Conservation (phyloP, 208 protist species). For the Naegleria fowleri region DNA sequence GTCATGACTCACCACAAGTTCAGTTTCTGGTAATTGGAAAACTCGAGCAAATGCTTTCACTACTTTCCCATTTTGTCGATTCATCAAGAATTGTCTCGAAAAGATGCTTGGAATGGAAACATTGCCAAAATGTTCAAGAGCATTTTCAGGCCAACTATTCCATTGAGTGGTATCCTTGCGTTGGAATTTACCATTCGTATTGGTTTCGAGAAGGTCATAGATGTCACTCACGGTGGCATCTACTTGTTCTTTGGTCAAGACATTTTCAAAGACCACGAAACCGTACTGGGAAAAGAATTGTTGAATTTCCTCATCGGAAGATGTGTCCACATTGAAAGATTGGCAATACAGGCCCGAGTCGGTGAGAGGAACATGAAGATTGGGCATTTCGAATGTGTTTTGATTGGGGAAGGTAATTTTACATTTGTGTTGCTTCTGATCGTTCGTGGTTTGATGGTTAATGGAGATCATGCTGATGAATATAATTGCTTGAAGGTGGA, state of each 20-base stretch:
- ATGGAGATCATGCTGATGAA: no score
- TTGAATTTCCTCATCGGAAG: neutral
- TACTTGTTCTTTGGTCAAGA: neutral
- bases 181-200: neutral
- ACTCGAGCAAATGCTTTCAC: neutral
- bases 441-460: no score
- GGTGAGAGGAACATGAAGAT: neutral
- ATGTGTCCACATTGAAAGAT: neutral
- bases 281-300: slow-evolving; percentile 7
- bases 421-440: no score
- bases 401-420: no score
- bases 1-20: neutral
- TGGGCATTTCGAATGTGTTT: neutral
- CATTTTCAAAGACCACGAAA: neutral
- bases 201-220: neutral
- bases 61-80: neutral
- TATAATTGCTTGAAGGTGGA: no score
- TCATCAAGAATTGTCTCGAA: neutral
- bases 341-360: neutral
- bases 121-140: neutral
- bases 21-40: neutral
- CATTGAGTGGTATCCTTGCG: neutral
- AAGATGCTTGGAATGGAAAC: neutral
- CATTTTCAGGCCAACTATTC: neutral
- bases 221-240: neutral